Evolutionary conservation across 495 filamentous ascomycete species (phyloP), one percentile per base, ranked within the genome.

Genomic region (Elaphomyces granulatus): DNA sequence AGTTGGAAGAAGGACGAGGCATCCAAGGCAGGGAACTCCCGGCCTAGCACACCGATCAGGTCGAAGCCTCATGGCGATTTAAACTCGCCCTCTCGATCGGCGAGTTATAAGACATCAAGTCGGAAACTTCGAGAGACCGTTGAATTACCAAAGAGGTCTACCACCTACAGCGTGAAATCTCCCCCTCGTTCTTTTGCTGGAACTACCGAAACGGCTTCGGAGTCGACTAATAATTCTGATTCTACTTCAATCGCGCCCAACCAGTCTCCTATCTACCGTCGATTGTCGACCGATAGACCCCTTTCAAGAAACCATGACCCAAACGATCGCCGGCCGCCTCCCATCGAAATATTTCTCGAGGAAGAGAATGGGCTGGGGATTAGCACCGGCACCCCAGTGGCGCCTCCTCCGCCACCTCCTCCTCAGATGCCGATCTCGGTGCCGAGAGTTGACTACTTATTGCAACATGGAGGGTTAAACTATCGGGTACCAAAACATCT

Each of bases 361-460:
- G 59, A 64, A 44, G 54, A 59, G 40, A 30, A 8, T 42, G 33
- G 4, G 14, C 37, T 8, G 58, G 67, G 38, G 60, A 65, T 18
- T 68, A 64, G 2, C 62, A 65, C 2, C 59, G 61, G 18, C 18
- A 18, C 16, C 18, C 58, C 8, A 51, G 45, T 34, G 49, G 60
- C 50, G 12, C 83, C 82, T 20, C 87, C 87, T 0, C 87, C 87
- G 0, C 86, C 87, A 2, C 83, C 83, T 1, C 82, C 83, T n/a
- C 80, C 81, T 0, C 57, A 63, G 36, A 56, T 75, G 26, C 72
- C 77, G n/a, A 55, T 78, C 30, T 68, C 79, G 43, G 67, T 81
- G 15, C 87, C 87, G 1, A 69, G 80, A 33, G 85, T 95, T 15
- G 87, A 95, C 49, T 95, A 95, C 53, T 66, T 95, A 17, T 64